phyloP scores from a whole-genome alignment of 495 filamentous ascomycete species.

The Extremus antarcticus region DNA sequence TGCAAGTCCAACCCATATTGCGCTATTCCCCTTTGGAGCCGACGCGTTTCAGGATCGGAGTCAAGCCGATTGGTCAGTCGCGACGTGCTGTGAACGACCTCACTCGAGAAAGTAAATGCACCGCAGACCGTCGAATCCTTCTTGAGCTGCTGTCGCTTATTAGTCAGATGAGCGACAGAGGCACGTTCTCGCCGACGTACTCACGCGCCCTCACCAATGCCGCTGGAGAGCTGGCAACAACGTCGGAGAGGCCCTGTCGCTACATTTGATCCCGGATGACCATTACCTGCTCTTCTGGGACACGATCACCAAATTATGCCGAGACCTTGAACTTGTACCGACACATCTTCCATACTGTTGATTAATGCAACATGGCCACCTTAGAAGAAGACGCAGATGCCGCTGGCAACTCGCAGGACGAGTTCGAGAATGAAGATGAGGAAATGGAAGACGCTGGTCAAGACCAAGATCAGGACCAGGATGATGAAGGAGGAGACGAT shows the following conservation, averaged over 20 bases:
- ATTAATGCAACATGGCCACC: conserved; percentile 19
- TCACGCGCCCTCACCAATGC: conserved; percentile 4
- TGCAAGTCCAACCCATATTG: no score
- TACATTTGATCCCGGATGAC: not conserved
- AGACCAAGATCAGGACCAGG: conserved; percentile 33
- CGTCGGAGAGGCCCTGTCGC: not conserved
- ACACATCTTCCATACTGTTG: not conserved
- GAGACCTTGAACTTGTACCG: no score
- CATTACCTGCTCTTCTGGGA: not conserved
- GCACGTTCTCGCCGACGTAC: not conserved
- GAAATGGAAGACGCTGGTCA: conserved; percentile 38
- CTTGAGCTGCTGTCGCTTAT: no score
- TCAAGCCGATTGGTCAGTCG: not conserved
- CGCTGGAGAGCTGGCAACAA: not conserved
- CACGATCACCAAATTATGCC: not conserved
- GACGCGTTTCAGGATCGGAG: not conserved
- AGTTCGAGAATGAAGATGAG: conserved; percentile 34
- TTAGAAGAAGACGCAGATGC: conserved; percentile 34
- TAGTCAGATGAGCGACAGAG: not conserved
- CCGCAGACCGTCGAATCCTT: no score
- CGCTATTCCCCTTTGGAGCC: not conserved
- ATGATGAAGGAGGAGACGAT: conserved; percentile 50
- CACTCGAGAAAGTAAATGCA: not conserved
- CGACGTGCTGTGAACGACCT: not conserved
- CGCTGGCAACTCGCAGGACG: conserved; percentile 29